A percentile compares a stretch with the other conserved stretches of the same genome.
Evolutionary conservation across 305 asterid species (phyloP).

Genomic region (Salvia sclarea): DNA sequence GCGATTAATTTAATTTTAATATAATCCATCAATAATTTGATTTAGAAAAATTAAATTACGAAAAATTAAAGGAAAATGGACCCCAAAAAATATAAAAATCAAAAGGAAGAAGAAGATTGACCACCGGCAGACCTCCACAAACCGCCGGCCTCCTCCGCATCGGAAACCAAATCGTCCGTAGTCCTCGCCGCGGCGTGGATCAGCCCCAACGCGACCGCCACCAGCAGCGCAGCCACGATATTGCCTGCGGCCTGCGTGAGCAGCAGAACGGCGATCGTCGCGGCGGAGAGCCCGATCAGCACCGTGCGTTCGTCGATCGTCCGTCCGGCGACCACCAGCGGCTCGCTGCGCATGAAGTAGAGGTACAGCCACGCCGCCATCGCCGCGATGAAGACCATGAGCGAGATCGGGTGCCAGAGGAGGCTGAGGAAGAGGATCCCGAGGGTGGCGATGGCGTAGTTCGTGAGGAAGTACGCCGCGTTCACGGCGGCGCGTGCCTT

Average conservation of each 20-base stretch:
- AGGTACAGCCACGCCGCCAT: constrained; percentile 72
- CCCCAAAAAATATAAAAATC: not conserved
- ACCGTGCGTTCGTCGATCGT: constrained; percentile 56
- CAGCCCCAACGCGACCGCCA: constrained; percentile 46
- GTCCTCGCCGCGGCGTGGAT: constrained; percentile 73
- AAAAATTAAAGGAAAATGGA: not conserved
- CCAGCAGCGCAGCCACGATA: constrained; percentile 42
- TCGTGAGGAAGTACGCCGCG: constrained; percentile 61
- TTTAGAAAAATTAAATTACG: not conserved
- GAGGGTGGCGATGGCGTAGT: constrained; percentile 65
- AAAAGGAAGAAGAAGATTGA: constrained; percentile 34
- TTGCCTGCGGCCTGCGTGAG: constrained; percentile 58
- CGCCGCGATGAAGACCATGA: constrained; percentile 66
- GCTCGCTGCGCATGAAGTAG: constrained; percentile 83
- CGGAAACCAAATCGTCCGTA: constrained; percentile 64
- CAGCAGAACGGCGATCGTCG: constrained; percentile 56
- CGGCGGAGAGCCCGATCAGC: constrained; percentile 50
- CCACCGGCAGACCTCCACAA: constrained; percentile 42
- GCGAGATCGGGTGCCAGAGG: constrained; percentile 83
- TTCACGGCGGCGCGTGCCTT: constrained; percentile 49
- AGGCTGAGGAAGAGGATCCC: constrained; percentile 69
- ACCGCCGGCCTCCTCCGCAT: constrained; percentile 58
- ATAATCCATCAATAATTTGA: not conserved
- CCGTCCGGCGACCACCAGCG: constrained; percentile 60
- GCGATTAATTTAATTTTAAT: no score